Evolutionary conservation across 2,329 filamentous ascomycete genomes (phyloP).

Genomic region (Pseudogymnoascus sp.): DNA sequence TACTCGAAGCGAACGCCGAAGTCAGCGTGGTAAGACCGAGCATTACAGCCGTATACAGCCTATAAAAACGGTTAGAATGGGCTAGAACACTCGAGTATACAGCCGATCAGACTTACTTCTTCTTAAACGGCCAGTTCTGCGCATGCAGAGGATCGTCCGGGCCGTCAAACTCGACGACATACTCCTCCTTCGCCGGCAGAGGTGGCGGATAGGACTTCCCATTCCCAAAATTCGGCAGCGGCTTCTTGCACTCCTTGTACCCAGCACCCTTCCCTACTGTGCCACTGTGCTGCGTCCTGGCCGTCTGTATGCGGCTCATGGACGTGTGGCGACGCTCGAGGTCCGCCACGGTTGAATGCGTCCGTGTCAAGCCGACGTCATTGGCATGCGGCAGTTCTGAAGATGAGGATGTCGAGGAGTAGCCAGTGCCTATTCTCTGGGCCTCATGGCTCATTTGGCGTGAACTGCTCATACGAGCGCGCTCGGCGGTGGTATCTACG

Average conservation of each 20-base stretch:
- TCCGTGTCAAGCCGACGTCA: constrained; percentile 46
- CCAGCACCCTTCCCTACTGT: constrained; percentile 55
- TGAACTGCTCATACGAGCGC: not conserved
- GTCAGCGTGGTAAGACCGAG: constrained; percentile 67
- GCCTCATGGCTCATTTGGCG: constrained; percentile 43
- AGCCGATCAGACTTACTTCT: constrained; percentile 55
- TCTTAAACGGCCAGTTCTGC: constrained; percentile 75
- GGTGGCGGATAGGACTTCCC: constrained; percentile 68
- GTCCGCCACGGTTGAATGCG: constrained; percentile 54
- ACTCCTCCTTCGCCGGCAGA: constrained; percentile 64
- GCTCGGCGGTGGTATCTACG: not conserved
- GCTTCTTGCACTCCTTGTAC: constrained; percentile 42
- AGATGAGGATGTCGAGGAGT: constrained; percentile 43
- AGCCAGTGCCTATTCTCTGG: constrained; percentile 50
- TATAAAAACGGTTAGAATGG: constrained; percentile 25
- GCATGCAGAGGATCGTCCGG: constrained; percentile 76
- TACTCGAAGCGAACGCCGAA: constrained; percentile 64
- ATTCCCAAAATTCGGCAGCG: constrained; percentile 61
- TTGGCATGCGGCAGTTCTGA: constrained; percentile 32
- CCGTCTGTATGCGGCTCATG: constrained; percentile 63
- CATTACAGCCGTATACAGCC: constrained; percentile 56
- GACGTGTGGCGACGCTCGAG: constrained; percentile 63
- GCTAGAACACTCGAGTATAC: constrained; percentile 31
- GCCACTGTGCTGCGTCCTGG: constrained; percentile 59
- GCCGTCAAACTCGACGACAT: constrained; percentile 80